Evolutionary conservation across 352 stramenopile species (phyloP).

Genomic region (Globisporangium nagaii): DNA sequence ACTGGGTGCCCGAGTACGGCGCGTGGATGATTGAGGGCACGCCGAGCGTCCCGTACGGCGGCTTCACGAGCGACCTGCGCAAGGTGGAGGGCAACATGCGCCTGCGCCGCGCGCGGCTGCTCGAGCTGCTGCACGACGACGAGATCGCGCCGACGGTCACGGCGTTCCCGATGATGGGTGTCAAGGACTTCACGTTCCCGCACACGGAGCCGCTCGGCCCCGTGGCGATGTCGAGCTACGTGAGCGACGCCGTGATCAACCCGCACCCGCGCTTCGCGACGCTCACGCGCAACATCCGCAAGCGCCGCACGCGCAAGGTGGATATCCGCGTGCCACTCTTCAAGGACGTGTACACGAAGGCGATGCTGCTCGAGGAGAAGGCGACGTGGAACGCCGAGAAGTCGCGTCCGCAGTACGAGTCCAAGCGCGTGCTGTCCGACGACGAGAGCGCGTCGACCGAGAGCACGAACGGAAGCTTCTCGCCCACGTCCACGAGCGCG

Average conservation of each 20-base stretch:
- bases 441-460: slow-evolving; percentile 15
- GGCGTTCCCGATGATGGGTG: slow-evolving; percentile 96
- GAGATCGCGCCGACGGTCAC: slow-evolving; percentile 97
- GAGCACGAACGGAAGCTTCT: slow-evolving; percentile 9
- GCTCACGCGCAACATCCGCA: slow-evolving; percentile 98
- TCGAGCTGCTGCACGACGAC: slow-evolving; percentile 90
- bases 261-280: slow-evolving; percentile 98
- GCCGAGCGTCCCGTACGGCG: slow-evolving; percentile 90
- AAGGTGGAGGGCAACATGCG: slow-evolving; percentile 98
- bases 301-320: slow-evolving; percentile 84
- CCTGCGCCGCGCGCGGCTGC: slow-evolving; percentile 91
- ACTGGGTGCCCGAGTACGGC: slow-evolving; percentile 99
- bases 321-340: slow-evolving; percentile 87
- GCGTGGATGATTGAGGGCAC: slow-evolving; percentile 99
- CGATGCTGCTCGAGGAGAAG: slow-evolving; percentile 67
- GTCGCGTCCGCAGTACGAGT: slow-evolving; percentile 71
- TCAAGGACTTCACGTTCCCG: slow-evolving; percentile 89
- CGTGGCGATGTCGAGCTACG: slow-evolving; percentile 93
- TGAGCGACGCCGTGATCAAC: slow-evolving; percentile 98
- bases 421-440: slow-evolving; percentile 33
- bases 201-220: slow-evolving; percentile 50
- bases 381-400: slow-evolving; percentile 73
- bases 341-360: slow-evolving; percentile 76
- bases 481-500: slow-evolving; percentile 1
- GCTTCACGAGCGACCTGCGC: slow-evolving; percentile 92